Conservation (phyloP, 148 eudicot species). For the Mesembryanthemum crystallinum region DNA sequence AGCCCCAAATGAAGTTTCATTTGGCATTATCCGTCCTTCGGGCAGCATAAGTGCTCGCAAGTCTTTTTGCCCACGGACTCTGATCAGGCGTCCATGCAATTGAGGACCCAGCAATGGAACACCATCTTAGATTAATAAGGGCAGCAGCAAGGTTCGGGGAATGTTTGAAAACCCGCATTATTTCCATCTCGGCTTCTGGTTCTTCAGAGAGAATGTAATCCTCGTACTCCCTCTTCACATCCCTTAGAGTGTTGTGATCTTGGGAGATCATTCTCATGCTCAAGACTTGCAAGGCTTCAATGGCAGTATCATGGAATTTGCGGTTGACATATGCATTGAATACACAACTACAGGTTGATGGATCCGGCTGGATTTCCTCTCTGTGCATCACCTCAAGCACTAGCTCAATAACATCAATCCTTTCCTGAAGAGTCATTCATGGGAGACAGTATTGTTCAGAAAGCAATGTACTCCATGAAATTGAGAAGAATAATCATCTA, state of each 20-base stretch:
- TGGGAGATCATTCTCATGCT: conserved; percentile 78
- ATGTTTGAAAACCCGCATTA: conserved; percentile 39
- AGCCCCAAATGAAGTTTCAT: too few relatives aligned
- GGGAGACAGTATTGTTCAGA: background rate
- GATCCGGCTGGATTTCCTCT: conserved; percentile 61
- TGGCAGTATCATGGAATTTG: conserved; percentile 51
- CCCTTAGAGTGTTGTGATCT: conserved; percentile 39
- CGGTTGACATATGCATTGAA: conserved; percentile 54
- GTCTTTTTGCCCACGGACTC: conserved; percentile 68
- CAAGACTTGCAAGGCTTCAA: conserved; percentile 83
- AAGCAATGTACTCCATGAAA: conserved; percentile 1
- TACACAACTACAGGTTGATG: conserved; percentile 60
- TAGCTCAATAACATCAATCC: conserved; percentile 63
- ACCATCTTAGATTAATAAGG: conserved; percentile 72
- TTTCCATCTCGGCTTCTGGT: conserved; percentile 47
- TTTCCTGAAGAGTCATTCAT: conserved; percentile 45
- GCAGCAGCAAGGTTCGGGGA: conserved; percentile 43
- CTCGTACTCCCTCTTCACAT: conserved; percentile 40
- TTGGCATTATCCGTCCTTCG: conserved; percentile 11
- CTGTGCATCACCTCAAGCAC: conserved; percentile 58
- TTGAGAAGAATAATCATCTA: background rate
- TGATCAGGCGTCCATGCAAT: conserved; percentile 66
- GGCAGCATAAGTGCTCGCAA: conserved; percentile 35
- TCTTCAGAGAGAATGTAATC: conserved; percentile 54
- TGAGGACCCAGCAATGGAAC: conserved; percentile 45